Percentiles rank a stretch among this genome's conserved stretches.
These are phyloP conservation scores for Pseudopithomyces chartarum DNA, from an alignment of 2,329 filamentous ascomycete genomes.

Conservation along the genomic window DNA sequence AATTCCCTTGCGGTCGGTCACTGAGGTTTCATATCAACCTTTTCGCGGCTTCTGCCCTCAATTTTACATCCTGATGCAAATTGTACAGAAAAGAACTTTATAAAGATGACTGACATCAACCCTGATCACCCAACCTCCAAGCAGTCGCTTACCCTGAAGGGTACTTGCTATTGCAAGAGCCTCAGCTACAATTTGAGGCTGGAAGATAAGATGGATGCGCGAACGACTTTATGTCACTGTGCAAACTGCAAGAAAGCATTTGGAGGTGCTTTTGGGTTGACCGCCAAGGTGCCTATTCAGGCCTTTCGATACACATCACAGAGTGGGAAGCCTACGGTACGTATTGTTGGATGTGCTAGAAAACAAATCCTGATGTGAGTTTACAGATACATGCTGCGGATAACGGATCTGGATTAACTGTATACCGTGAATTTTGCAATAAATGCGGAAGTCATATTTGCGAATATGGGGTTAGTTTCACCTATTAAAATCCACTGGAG, in stretches of 20 bases:
- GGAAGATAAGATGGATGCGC: slow-evolving; percentile 51
- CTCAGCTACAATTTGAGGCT: slow-evolving; percentile 55
- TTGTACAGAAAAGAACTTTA: neutral
- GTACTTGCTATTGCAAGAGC: slow-evolving; percentile 56
- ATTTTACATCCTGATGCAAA: neutral
- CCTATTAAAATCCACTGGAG: neutral
- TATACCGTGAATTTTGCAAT: slow-evolving; percentile 60
- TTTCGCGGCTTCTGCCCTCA: neutral
- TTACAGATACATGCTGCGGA: slow-evolving; percentile 52
- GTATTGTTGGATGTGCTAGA: neutral
- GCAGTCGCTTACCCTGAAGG: slow-evolving; percentile 30
- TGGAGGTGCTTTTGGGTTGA: slow-evolving; percentile 58
- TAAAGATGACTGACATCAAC: neutral
- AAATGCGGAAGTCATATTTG: slow-evolving; percentile 58
- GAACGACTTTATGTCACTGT: slow-evolving; percentile 60
- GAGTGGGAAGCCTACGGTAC: slow-evolving; percentile 18
- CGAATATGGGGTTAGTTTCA: slow-evolving; percentile 52
- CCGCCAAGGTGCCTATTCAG: slow-evolving; percentile 55
- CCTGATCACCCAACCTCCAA: neutral
- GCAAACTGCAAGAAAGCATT: slow-evolving; percentile 60
- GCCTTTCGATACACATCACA: slow-evolving; percentile 46
- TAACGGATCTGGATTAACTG: slow-evolving; percentile 54
- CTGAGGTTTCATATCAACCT: neutral
- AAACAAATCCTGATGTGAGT: slow-evolving; percentile 2
- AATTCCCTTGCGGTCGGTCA: neutral